These are phyloP conservation scores for Rhododendron kiyosumense DNA, from an alignment of 148 eudicot genomes.

Conservation along the genomic window DNA sequence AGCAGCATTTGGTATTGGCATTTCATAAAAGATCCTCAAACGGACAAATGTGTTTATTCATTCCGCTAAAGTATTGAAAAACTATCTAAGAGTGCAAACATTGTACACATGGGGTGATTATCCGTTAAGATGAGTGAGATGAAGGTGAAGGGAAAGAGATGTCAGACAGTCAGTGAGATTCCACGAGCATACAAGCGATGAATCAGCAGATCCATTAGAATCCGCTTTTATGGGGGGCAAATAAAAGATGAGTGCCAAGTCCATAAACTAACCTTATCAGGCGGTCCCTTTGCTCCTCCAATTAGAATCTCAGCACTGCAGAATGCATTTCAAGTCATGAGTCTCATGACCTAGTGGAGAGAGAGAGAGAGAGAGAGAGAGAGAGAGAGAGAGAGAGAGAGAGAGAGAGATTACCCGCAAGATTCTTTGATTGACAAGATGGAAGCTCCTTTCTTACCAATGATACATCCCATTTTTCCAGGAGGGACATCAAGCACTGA, in stretches of 20 bases:
- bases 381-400: slow-evolving; percentile 1
- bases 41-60: neutral
- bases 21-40: neutral
- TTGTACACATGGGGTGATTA: neutral
- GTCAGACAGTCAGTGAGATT: neutral
- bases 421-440: slow-evolving; percentile 28
- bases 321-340: slow-evolving; percentile 15
- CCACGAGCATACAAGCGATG: neutral
- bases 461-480: slow-evolving; percentile 39
- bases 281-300: slow-evolving; percentile 92
- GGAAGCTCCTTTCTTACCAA: slow-evolving; percentile 27
- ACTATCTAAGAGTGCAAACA: neutral
- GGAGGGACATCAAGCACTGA: slow-evolving; percentile 74
- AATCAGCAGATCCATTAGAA: neutral
- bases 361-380: neutral
- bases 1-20: neutral
- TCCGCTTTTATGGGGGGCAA: neutral
- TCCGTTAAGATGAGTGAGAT: neutral
- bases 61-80: neutral
- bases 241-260: neutral
- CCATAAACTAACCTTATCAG: slow-evolving; percentile 68
- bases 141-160: neutral
- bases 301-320: slow-evolving; percentile 86
- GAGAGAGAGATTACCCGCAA: slow-evolving; percentile 20
- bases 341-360: neutral